Evolutionary conservation across 2,329 filamentous ascomycete genomes (phyloP).

Genomic region (Rhynchosporium agropyri): DNA sequence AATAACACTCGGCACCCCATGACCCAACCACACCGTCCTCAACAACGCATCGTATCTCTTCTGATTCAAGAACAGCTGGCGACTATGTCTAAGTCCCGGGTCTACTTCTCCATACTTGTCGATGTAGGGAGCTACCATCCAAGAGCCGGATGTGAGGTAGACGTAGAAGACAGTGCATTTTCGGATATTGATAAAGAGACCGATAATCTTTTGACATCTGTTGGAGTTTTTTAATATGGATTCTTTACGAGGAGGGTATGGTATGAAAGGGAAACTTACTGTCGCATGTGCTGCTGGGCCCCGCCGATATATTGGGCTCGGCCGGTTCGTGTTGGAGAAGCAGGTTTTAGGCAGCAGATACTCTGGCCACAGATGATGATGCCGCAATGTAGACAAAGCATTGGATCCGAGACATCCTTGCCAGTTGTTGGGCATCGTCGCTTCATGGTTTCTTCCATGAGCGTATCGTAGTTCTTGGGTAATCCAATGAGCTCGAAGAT

Average conservation of each 20-base stretch:
- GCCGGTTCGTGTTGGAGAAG: conserved; percentile 42
- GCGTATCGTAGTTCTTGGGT: conserved; percentile 85
- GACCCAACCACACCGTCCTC: conserved; percentile 81
- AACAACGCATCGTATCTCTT: conserved; percentile 89
- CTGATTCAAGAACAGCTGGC: conserved; percentile 91
- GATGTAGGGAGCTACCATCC: conserved; percentile 86
- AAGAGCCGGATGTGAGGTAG: conserved; percentile 80
- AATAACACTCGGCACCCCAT: conserved; percentile 86
- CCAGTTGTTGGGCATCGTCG: conserved; percentile 84
- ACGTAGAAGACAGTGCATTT: conserved; percentile 93
- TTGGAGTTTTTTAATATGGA: conserved; percentile 33
- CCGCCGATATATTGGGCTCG: conserved; percentile 65
- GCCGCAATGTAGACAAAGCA: conserved; percentile 91
- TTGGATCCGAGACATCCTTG: conserved; percentile 88
- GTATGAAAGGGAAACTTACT: conserved; percentile 56
- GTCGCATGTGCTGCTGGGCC: conserved; percentile 86
- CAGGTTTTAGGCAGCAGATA: conserved; percentile 78
- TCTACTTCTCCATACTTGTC: conserved; percentile 96
- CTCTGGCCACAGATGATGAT: conserved; percentile 97
- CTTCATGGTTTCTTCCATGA: conserved; percentile 89
- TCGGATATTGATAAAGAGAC: conserved; percentile 94
- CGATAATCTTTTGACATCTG: conserved; percentile 85
- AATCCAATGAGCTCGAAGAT: conserved; percentile 94
- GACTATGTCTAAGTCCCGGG: conserved; percentile 81
- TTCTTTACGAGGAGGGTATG: not conserved